Conservation (phyloP, 352 stramenopile genomes). For the Phytophthora hibernalis region DNA sequence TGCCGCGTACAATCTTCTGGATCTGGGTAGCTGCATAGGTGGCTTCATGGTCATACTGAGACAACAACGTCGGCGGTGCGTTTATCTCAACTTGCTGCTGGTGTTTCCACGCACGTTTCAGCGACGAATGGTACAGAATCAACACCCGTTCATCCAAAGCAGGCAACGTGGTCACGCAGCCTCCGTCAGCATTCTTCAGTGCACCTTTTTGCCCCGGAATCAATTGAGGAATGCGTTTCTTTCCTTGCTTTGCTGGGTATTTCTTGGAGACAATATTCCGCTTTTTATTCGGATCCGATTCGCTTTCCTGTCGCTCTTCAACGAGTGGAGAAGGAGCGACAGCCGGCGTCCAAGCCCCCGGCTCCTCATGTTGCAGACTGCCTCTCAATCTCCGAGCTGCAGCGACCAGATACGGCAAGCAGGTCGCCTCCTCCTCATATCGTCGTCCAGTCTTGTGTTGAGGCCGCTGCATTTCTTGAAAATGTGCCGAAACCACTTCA, state of each 20-base stretch:
- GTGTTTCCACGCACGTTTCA: constrained; percentile 45
- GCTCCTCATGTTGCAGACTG: constrained; percentile 6
- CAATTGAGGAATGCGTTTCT: constrained; percentile 5
- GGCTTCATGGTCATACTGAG: constrained; percentile 53
- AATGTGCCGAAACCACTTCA: constrained; percentile 22
- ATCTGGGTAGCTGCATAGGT: constrained; percentile 68
- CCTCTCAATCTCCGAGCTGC: constrained; percentile 9
- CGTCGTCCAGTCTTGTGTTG: constrained; percentile 7
- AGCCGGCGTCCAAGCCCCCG: not conserved
- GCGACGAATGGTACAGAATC: constrained; percentile 67
- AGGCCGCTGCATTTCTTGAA: not conserved
- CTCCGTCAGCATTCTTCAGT: not conserved
- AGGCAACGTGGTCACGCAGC: constrained; percentile 23
- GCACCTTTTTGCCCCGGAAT: not conserved
- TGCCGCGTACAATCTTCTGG: constrained; percentile 57
- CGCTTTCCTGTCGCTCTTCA: constrained; percentile 30
- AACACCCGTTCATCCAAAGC: constrained; percentile 66
- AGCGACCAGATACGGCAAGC: constrained; percentile 28
- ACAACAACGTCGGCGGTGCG: not conserved
- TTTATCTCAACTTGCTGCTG: constrained; percentile 7
- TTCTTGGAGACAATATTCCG: not conserved
- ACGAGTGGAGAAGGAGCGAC: not conserved
- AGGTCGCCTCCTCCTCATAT: constrained; percentile 14
- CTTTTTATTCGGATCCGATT: not conserved
- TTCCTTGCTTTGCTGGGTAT: not conserved